phyloP scores from a whole-genome alignment of 495 filamentous ascomycete genomes.

The Penicillium cinerascens region DNA sequence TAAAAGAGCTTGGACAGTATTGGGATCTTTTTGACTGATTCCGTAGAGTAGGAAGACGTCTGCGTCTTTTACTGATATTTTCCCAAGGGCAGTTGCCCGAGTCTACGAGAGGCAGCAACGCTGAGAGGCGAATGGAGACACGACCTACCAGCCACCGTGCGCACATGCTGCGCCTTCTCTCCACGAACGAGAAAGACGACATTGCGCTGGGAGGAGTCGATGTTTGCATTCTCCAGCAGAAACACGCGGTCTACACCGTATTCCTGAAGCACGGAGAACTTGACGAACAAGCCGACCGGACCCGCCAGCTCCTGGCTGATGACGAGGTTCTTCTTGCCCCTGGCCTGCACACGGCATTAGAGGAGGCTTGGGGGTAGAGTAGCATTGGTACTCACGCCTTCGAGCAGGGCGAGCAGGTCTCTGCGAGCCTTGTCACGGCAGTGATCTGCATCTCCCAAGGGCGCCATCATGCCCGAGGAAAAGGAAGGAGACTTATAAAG shows the following conservation, averaged over 20 bases:
- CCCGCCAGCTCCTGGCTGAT: conserved; percentile 88
- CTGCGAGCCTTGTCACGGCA: conserved; percentile 79
- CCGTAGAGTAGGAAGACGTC: conserved; percentile 55
- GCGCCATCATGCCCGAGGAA: conserved; percentile 49
- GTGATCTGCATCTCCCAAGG: conserved; percentile 74
- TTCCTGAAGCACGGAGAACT: conserved; percentile 85
- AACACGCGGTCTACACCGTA: conserved; percentile 97
- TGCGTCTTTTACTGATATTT: conserved; percentile 60
- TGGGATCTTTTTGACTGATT: conserved; percentile 60
- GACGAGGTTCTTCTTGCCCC: conserved; percentile 97
- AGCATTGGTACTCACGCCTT: conserved; percentile 74
- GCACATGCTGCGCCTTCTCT: conserved; percentile 78
- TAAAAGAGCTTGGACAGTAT: conserved; percentile 51
- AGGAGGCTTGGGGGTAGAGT: conserved; percentile 6
- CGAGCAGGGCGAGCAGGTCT: conserved; percentile 80
- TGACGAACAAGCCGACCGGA: conserved; percentile 84
- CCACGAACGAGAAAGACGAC: conserved; percentile 88
- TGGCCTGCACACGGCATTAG: conserved; percentile 59
- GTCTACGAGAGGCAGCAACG: not conserved
- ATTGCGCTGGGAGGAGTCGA: conserved; percentile 89
- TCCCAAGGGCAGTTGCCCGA: conserved; percentile 26
- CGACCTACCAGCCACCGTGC: conserved; percentile 80
- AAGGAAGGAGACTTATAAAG: conserved; percentile 1
- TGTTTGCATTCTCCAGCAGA: conserved; percentile 90
- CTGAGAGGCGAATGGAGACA: conserved; percentile 14